Evolutionary conservation across 1,284 basidiomycete genomes (phyloP).

Genomic region (Ganoderma sinense): DNA sequence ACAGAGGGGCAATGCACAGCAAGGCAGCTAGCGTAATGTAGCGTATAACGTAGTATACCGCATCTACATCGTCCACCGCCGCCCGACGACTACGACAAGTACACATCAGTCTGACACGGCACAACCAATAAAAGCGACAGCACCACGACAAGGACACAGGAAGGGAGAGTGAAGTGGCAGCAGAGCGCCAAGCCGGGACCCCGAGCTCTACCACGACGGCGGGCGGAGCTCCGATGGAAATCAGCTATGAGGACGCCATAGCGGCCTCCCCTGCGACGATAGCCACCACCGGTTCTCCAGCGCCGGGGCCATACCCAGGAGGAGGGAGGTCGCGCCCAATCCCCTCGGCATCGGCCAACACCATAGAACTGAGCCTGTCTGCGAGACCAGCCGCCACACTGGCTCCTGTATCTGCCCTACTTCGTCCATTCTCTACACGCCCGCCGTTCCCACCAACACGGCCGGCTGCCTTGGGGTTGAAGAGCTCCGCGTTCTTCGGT

Average conservation of each 20-base stretch:
- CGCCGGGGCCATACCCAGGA: not conserved
- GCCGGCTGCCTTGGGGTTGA: slow-evolving; percentile 54
- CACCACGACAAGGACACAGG: slow-evolving; percentile 28
- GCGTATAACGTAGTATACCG: slow-evolving; percentile 30
- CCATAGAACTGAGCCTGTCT: slow-evolving; percentile 31
- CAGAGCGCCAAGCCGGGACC: not conserved
- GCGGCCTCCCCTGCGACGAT: slow-evolving; percentile 11
- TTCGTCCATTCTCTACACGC: slow-evolving; percentile 16
- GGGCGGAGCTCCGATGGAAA: not conserved
- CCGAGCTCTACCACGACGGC: not conserved
- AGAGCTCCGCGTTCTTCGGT: slow-evolving; percentile 58
- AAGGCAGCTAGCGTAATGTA: slow-evolving; percentile 30
- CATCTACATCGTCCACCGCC: slow-evolving; percentile 25
- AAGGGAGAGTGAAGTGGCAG: slow-evolving; percentile 4
- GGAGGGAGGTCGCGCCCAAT: slow-evolving; percentile 6
- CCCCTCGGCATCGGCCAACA: slow-evolving; percentile 20
- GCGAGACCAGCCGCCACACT: slow-evolving; percentile 18
- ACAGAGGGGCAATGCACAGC: slow-evolving; percentile 32
- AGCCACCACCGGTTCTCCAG: not conserved
- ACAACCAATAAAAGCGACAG: slow-evolving; percentile 26
- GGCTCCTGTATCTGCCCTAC: slow-evolving; percentile 13
- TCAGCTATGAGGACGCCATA: slow-evolving; percentile 20
- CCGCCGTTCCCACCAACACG: slow-evolving; percentile 12
- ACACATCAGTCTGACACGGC: slow-evolving; percentile 25
- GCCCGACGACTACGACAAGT: slow-evolving; percentile 31